phyloP scores from a whole-genome alignment of 345 rosid species.

The Dimocarpus longan region DNA sequence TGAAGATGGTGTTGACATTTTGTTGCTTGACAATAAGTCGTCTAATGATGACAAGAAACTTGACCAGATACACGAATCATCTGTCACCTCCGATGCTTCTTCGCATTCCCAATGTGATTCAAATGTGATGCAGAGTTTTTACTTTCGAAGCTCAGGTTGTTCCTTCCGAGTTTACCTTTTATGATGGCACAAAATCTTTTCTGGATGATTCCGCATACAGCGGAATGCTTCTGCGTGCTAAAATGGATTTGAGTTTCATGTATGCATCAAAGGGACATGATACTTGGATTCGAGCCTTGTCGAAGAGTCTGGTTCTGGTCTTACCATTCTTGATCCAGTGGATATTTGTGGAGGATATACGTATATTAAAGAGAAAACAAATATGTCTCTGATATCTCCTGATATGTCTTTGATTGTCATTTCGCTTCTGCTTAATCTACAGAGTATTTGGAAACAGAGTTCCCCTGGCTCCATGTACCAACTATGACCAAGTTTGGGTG shows the following conservation, averaged over 20 bases:
- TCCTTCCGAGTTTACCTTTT: constrained; percentile 94
- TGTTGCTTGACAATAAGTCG: constrained; percentile 52
- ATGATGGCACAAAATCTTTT: constrained; percentile 89
- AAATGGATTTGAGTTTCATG: constrained; percentile 96
- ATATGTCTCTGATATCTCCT: constrained; percentile 76
- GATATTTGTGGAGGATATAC: constrained; percentile 93
- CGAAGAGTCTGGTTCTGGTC: constrained; percentile 98
- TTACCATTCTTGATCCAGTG: constrained; percentile 82
- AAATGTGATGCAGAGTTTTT: constrained; percentile 53
- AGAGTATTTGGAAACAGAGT: constrained; percentile 77
- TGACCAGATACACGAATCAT: constrained; percentile 41
- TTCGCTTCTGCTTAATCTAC: constrained; percentile 84
- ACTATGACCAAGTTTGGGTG: constrained; percentile 84
- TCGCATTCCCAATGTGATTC: constrained; percentile 44
- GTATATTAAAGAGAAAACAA: constrained; percentile 86
- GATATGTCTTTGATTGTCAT: constrained; percentile 88
- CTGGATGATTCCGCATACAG: constrained; percentile 74
- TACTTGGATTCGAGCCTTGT: constrained; percentile 83
- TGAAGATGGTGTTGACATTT: constrained; percentile 87
- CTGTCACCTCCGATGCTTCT: constrained; percentile 39
- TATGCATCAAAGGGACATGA: constrained; percentile 94
- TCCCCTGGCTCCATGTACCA: constrained; percentile 87
- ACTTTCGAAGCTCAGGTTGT: constrained; percentile 97
- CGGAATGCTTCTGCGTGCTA: constrained; percentile 95
- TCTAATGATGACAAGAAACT: constrained; percentile 47